phyloP scores from a whole-genome alignment of 2,329 filamentous ascomycete genomes.

The Talaromyces verruculosus region DNA sequence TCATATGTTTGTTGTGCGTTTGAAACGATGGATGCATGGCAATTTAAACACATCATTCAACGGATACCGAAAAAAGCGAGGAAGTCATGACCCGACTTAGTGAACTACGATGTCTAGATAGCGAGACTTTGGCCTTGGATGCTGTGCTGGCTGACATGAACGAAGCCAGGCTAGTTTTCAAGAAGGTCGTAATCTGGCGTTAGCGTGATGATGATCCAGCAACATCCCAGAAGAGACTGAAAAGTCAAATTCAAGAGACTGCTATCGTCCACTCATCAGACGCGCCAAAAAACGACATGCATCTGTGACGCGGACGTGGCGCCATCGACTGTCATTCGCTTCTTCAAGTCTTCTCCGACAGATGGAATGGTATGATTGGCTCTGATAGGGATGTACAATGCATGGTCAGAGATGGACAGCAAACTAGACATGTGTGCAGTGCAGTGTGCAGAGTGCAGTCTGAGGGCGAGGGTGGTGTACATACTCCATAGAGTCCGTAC shows the following conservation, averaged over 20 bases:
- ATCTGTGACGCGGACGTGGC: constrained; percentile 11
- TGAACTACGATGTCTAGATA: not conserved
- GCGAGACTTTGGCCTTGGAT: not conserved
- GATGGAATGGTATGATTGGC: not conserved
- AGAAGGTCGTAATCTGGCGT: not conserved
- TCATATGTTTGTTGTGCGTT: constrained; percentile 12
- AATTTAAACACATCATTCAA: not conserved
- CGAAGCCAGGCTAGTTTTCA: not conserved
- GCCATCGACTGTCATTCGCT: constrained; percentile 6
- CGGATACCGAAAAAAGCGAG: not conserved
- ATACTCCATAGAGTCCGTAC: not conserved
- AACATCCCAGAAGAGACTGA: not conserved
- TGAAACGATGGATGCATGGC: constrained; percentile 2
- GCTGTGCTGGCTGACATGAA: not conserved
- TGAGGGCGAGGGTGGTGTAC: not conserved
- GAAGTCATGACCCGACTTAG: not conserved
- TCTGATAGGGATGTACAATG: constrained; percentile 6
- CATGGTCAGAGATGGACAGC: constrained; percentile 13
- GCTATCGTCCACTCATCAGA: not conserved
- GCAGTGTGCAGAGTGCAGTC: not conserved
- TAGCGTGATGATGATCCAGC: constrained; percentile 7
- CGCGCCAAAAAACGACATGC: not conserved
- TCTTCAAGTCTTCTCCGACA: constrained; percentile 7
- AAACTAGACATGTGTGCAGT: constrained; percentile 10
- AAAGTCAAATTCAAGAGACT: not conserved